Base-by-base conservation (phyloP, 176 grass and related monocot genomes). In the Typha latifolia region DNA sequence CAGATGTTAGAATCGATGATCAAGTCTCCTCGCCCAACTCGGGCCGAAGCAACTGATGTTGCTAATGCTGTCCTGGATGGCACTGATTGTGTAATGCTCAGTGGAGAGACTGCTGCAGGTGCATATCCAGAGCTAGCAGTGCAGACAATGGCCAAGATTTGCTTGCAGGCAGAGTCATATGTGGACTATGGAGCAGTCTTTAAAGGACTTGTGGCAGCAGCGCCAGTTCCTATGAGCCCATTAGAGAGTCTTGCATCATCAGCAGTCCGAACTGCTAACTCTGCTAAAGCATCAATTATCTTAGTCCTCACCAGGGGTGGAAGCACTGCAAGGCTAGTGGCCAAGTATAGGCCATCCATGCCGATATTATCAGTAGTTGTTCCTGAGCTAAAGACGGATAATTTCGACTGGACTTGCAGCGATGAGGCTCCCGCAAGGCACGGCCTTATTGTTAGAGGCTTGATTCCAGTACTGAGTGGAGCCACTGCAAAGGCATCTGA, bases 1-100 rank as follows among this genome's bases (percentile, higher is more conserved):
- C 91, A 91, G 71, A 96, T 96, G 87, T 74, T 96, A 9, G 91
- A 91, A 68, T 91, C 91, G 0, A 91, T 96, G 91, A 96, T 96
- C 48, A 96, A 96, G 61, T 96, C 87, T 69, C 91, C 84, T 34
- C 77, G 84, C 5, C 91, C 91, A 21, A 96, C 88, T 74, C 75
- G 85, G 16, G 92, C 85, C 14, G 85, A 91, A 70, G 92, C 92
- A 13, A 96, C 92, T 5, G 92, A 91, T 69, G 85, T 91, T 0
- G 92, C 82, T 29, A 96, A 96, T 79, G 92, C 87, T 57, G 87
- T 91, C 52, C 82, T 91, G 6, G 87, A 96, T 55, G 87, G 91
- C 67, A 84, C 87, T 23, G 87, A 91, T 22, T 96, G 87, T 51
- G 87, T 91, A 51, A 86, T 96, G 91, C 84, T 91, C 32, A 91